phyloP scores from a whole-genome alignment of 2,329 filamentous ascomycete genomes.

The Microdochium trichocladiopsis region DNA sequence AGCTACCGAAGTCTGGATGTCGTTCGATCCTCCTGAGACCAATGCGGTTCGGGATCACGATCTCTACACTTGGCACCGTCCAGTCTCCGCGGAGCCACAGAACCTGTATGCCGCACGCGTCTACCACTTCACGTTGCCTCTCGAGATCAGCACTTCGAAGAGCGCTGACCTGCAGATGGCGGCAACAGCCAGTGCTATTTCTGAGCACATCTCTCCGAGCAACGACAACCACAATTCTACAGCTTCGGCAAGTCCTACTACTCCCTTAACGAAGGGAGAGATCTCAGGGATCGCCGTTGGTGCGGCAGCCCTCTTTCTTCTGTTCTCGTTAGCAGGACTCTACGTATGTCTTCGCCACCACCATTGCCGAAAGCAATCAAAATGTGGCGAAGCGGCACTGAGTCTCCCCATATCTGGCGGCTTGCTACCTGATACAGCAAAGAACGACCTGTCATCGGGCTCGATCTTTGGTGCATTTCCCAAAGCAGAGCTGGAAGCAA shows the following conservation, averaged over 20 bases:
- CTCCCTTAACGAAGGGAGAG: not conserved
- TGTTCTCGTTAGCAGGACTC: not conserved
- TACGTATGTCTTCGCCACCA: not conserved
- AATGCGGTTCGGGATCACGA: not conserved
- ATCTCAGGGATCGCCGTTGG: not conserved
- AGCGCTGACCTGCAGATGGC: not conserved
- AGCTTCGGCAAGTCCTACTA: not conserved
- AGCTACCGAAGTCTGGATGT: conserved; percentile 8
- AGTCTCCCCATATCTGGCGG: not conserved
- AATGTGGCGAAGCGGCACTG: not conserved
- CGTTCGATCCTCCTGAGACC: conserved; percentile 6
- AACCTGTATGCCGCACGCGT: not conserved
- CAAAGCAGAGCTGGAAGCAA: not conserved
- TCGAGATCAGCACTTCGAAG: not conserved
- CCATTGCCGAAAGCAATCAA: not conserved
- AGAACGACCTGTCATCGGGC: not conserved
- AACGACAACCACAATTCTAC: not conserved
- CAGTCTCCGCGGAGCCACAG: not conserved
- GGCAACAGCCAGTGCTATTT: not conserved
- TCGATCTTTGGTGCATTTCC: not conserved
- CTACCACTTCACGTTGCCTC: not conserved
- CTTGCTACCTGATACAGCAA: not conserved
- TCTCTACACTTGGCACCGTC: not conserved
- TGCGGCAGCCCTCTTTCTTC: not conserved
- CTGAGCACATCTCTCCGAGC: not conserved